Evolutionary conservation across 352 stramenopile species (phyloP).

Genomic region (Pythium insidiosum): DNA sequence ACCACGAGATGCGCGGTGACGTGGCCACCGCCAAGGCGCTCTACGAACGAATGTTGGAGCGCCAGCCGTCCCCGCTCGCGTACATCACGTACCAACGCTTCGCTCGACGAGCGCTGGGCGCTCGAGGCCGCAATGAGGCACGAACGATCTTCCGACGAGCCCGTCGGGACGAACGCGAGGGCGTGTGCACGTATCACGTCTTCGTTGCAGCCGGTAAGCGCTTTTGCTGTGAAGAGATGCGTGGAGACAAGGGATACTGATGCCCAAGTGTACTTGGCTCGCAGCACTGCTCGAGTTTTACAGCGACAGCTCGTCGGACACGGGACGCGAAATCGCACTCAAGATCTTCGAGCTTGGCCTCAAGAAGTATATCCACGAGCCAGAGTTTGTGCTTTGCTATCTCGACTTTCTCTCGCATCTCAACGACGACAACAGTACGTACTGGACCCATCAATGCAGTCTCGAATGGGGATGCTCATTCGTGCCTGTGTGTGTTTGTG

Average conservation of each 20-base stretch:
- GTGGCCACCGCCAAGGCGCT: constrained; percentile 57
- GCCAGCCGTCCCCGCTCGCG: constrained; percentile 58
- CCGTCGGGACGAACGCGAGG: constrained; percentile 76
- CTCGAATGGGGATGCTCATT: too few relatives aligned
- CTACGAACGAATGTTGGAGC: constrained; percentile 76
- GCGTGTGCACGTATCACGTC: constrained; percentile 76
- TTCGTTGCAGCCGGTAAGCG: constrained; percentile 67
- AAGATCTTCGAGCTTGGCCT: constrained; percentile 87
- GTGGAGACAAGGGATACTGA: too few relatives aligned
- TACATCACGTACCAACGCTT: constrained; percentile 86
- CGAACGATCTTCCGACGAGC: constrained; percentile 77
- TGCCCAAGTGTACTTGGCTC: too few relatives aligned
- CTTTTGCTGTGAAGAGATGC: not conserved
- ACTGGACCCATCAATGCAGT: not conserved
- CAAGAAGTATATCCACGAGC: constrained; percentile 86
- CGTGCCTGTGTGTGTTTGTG: not conserved
- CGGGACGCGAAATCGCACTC: constrained; percentile 77
- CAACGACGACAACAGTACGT: constrained; percentile 87
- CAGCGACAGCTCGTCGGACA: constrained; percentile 73
- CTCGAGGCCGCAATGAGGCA: constrained; percentile 68
- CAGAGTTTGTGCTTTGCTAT: constrained; percentile 78
- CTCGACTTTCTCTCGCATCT: constrained; percentile 80
- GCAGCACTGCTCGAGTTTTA: constrained; percentile 82
- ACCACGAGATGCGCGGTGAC: constrained; percentile 68
- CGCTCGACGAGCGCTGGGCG: constrained; percentile 59